phyloP scores from a whole-genome alignment of 164 flowering plant genomes.

The Cinnamomum chago region DNA sequence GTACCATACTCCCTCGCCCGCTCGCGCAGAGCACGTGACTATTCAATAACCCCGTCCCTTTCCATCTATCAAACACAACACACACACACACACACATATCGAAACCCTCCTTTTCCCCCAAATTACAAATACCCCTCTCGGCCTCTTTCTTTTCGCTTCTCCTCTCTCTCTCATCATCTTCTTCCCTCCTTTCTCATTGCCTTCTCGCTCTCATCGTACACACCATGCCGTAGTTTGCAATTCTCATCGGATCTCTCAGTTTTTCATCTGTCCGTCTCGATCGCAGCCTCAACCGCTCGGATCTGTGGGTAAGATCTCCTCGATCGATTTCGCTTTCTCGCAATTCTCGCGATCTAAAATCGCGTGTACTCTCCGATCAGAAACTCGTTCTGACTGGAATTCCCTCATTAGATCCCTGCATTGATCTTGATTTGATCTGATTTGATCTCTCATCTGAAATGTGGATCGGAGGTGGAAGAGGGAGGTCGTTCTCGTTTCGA shows the following conservation, averaged over 20 bases:
- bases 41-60: neutral
- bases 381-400: neutral
- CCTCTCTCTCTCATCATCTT: neutral
- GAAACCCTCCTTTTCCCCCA: neutral
- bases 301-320: conserved; percentile 8
- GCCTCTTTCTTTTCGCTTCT: neutral
- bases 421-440: neutral
- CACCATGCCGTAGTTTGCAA: neutral
- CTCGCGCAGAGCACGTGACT: neutral
- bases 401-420: neutral
- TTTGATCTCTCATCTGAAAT: neutral
- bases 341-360: neutral
- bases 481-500: neutral
- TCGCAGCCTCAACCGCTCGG: conserved; percentile 4
- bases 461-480: neutral
- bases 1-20: neutral
- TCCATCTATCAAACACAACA: neutral
- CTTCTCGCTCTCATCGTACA: neutral
- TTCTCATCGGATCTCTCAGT: neutral
- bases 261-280: neutral
- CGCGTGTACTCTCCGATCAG: no score
- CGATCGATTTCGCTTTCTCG: neutral
- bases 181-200: no score
- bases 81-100: neutral
- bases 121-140: neutral